A percentile compares a stretch with the other conserved stretches of the same genome.
Evolutionary conservation across 805 yeast species (phyloP).

Genomic region (Nakazawaea sp.): DNA sequence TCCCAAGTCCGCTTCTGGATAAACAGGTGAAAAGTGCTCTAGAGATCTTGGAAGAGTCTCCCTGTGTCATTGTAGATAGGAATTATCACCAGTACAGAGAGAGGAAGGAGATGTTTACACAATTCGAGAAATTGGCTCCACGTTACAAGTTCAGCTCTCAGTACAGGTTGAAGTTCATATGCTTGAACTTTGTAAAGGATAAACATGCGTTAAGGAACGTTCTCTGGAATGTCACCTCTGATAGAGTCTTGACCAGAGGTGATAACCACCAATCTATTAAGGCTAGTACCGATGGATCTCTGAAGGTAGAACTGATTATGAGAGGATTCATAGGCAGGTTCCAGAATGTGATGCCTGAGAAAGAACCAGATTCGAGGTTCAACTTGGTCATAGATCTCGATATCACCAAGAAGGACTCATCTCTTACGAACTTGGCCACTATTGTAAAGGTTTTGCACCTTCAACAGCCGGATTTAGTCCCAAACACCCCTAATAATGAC

Average conservation of each 20-base stretch:
- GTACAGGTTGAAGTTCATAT: slow-evolving; percentile 43
- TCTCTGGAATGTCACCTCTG: slow-evolving; percentile 45
- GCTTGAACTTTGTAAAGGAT: slow-evolving; percentile 55
- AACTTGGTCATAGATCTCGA: slow-evolving; percentile 57
- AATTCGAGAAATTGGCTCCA: slow-evolving; percentile 35
- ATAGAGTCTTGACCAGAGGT: slow-evolving; percentile 64
- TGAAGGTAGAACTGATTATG: slow-evolving; percentile 57
- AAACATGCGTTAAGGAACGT: slow-evolving; percentile 15
- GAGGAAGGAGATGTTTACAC: slow-evolving; percentile 56
- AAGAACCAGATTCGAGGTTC: slow-evolving; percentile 59
- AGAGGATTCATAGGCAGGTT: slow-evolving; percentile 65
- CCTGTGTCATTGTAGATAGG: slow-evolving; percentile 69
- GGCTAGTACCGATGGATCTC: slow-evolving; percentile 35
- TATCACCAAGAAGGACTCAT: slow-evolving; percentile 33
- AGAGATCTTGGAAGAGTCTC: slow-evolving; percentile 29
- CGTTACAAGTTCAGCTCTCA: slow-evolving; percentile 33
- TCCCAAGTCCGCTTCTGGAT: slow-evolving; percentile 39
- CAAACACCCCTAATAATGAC: slow-evolving; percentile 32
- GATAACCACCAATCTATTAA: slow-evolving; percentile 86
- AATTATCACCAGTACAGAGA: slow-evolving; percentile 75
- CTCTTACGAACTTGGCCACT: slow-evolving; percentile 39
- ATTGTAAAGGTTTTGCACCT: slow-evolving; percentile 32
- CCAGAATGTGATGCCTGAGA: slow-evolving; percentile 43
- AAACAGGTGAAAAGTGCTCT: slow-evolving; percentile 43
- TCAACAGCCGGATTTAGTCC: slow-evolving; percentile 36